A percentile compares a stretch with the other conserved stretches of the same genome.
Conservation (phyloP, 2,329 filamentous ascomycete genomes). For the Teratosphaeria zuluensis region DNA sequence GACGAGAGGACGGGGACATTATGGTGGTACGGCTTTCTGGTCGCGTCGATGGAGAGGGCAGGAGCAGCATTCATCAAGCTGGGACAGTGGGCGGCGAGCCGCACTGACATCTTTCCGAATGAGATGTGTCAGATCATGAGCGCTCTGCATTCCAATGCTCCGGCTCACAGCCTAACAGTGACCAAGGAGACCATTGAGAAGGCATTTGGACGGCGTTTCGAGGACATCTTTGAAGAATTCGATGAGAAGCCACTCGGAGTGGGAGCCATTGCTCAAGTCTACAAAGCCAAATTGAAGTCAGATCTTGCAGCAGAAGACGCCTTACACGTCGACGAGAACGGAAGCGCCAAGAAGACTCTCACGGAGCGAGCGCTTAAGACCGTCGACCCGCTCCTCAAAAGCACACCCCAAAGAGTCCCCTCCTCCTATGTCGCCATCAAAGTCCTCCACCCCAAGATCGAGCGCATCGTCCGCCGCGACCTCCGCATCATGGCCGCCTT, state of each 20-base stretch:
- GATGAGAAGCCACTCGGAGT: constrained; percentile 82
- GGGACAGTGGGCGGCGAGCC: constrained; percentile 95
- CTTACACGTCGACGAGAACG: constrained; percentile 30
- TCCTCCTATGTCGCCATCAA: constrained; percentile 93
- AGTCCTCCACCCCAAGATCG: constrained; percentile 84
- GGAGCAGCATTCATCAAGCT: constrained; percentile 98
- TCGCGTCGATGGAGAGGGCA: constrained; percentile 80
- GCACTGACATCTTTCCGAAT: constrained; percentile 89
- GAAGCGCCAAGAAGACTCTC: constrained; percentile 47
- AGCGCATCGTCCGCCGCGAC: constrained; percentile 81
- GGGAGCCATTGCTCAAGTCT: constrained; percentile 94
- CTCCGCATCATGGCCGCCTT: constrained; percentile 92
- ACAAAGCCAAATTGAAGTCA: constrained; percentile 83
- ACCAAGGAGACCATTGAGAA: constrained; percentile 71
- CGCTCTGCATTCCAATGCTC: constrained; percentile 85
- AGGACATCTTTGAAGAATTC: constrained; percentile 95
- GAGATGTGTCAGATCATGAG: constrained; percentile 93
- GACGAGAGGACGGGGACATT: constrained; percentile 72
- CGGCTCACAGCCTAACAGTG: constrained; percentile 72
- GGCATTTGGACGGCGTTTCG: constrained; percentile 73
- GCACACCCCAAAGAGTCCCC: constrained; percentile 71
- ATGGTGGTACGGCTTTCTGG: constrained; percentile 91
- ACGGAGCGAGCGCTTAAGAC: constrained; percentile 65
- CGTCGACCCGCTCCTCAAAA: constrained; percentile 79
- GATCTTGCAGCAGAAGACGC: constrained; percentile 56